Conservation (phyloP, 2,329 filamentous ascomycete genomes). For the Fusarium setosum region DNA sequence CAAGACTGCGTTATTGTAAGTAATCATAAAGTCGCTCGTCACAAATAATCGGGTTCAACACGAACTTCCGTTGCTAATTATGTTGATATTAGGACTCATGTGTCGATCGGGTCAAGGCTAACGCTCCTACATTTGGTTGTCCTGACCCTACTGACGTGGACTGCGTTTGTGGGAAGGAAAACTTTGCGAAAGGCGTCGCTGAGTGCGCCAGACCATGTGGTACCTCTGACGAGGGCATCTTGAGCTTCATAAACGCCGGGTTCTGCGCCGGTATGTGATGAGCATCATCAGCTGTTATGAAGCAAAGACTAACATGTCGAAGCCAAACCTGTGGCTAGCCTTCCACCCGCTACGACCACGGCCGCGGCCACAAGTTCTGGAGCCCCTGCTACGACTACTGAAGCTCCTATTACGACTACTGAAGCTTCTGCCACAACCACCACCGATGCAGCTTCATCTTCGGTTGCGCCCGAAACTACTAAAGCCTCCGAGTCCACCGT, state of each 20-base stretch:
- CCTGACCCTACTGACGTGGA: slow-evolving; percentile 43
- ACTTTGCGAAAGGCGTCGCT: slow-evolving; percentile 50
- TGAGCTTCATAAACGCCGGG: slow-evolving; percentile 25
- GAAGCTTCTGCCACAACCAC: slow-evolving; percentile 1
- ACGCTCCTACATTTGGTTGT: slow-evolving; percentile 36
- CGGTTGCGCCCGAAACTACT: slow-evolving; percentile 1
- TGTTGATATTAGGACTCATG: slow-evolving; percentile 24
- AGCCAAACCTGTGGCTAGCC: slow-evolving; percentile 23
- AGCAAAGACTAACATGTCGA: slow-evolving; percentile 12
- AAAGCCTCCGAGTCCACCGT: slow-evolving; percentile 35
- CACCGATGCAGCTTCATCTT: neutral
- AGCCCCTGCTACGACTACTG: slow-evolving; percentile 3
- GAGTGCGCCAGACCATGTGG: slow-evolving; percentile 53
- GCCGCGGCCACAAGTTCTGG: slow-evolving; percentile 20
- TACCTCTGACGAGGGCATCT: slow-evolving; percentile 36
- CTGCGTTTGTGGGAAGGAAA: slow-evolving; percentile 54
- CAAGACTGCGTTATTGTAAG: slow-evolving; percentile 47
- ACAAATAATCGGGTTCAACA: neutral
- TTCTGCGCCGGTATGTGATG: slow-evolving; percentile 40
- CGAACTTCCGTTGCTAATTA: slow-evolving; percentile 14
- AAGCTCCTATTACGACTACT: slow-evolving; percentile 11
- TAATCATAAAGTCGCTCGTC: slow-evolving; percentile 3
- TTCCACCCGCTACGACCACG: slow-evolving; percentile 18
- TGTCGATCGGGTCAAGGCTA: slow-evolving; percentile 12
- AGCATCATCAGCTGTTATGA: neutral